These are phyloP conservation scores for Hanseniaspora mollemarum DNA, from an alignment of 805 yeast species.

Conservation along the genomic window DNA sequence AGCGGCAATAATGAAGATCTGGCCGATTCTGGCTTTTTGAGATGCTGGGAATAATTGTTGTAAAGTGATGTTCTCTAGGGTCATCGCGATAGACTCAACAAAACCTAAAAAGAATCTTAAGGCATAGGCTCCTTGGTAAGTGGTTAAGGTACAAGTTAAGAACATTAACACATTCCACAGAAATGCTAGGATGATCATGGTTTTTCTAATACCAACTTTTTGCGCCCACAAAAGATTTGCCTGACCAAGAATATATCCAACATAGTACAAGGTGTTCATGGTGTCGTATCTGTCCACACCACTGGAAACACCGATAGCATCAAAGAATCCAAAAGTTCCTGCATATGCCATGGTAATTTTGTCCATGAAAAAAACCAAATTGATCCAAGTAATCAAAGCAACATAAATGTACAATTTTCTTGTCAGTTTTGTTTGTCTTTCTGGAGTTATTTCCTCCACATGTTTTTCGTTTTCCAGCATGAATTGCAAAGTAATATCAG, in stretches of 20 bases:
- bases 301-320: slow-evolving; percentile 7
- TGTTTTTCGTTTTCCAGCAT: not conserved
- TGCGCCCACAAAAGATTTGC: slow-evolving; percentile 6
- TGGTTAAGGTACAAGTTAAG: not conserved
- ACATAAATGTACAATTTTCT: slow-evolving; percentile 12
- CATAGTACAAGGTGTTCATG: slow-evolving; percentile 14
- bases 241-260: slow-evolving; percentile 15
- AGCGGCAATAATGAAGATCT: slow-evolving; percentile 31
- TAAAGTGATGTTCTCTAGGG: slow-evolving; percentile 34
- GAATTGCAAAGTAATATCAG: slow-evolving; percentile 17
- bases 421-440: slow-evolving; percentile 11
- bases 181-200: slow-evolving; percentile 3
- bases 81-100: slow-evolving; percentile 33
- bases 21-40: slow-evolving; percentile 36
- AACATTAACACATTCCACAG: slow-evolving; percentile 14
- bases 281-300: slow-evolving; percentile 10
- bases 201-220: slow-evolving; percentile 8
- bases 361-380: slow-evolving; percentile 14
- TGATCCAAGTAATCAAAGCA: slow-evolving; percentile 10
- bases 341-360: slow-evolving; percentile 14
- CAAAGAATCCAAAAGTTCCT: slow-evolving; percentile 13
- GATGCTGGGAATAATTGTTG: slow-evolving; percentile 34
- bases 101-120: slow-evolving; percentile 39
- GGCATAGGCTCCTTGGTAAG: slow-evolving; percentile 21
- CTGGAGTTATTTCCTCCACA: not conserved